Percentiles rank a stretch among this genome's conserved stretches.
Conservation (phyloP, 257 asterid species). For the Lantana camara region DNA sequence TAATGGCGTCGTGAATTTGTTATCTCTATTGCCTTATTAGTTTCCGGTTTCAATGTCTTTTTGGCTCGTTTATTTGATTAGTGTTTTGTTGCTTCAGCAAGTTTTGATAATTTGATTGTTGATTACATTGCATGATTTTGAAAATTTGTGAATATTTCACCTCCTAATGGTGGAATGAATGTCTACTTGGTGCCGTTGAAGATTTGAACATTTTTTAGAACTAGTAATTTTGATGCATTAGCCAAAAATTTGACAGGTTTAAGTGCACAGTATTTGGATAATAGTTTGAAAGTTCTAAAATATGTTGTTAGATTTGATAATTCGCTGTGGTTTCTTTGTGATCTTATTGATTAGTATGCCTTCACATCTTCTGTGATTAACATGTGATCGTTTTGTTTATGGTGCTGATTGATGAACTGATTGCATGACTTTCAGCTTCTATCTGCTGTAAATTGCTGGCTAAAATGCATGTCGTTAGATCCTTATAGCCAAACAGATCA, state of each 20-base stretch:
- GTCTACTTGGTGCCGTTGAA: constrained; percentile 4
- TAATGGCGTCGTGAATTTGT: no score
- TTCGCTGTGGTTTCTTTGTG: constrained; percentile 11
- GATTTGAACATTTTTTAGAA: neutral
- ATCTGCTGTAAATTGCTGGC: constrained; percentile 98
- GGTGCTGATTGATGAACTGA: constrained; percentile 10
- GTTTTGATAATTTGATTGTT: neutral
- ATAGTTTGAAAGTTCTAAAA: no score
- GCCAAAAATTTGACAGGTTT: neutral
- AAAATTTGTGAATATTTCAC: neutral
- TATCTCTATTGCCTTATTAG: constrained; percentile 1
- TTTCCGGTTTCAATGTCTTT: neutral
- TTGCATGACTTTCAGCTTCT: constrained; percentile 64
- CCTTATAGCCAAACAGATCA: constrained; percentile 97
- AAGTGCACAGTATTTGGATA: no score
- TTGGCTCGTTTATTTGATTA: neutral
- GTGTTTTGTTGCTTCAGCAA: neutral
- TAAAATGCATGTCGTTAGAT: constrained; percentile 84
- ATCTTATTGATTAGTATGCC: no score
- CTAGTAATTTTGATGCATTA: neutral
- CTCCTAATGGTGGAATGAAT: neutral
- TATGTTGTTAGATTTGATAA: neutral
- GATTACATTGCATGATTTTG: neutral
- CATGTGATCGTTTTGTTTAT: constrained; percentile 5
- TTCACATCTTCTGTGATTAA: neutral